A percentile compares a stretch with the other conserved stretches of the same genome.
phyloP scores from a whole-genome alignment of 163 green algal species.

The Volvox carteri region DNA sequence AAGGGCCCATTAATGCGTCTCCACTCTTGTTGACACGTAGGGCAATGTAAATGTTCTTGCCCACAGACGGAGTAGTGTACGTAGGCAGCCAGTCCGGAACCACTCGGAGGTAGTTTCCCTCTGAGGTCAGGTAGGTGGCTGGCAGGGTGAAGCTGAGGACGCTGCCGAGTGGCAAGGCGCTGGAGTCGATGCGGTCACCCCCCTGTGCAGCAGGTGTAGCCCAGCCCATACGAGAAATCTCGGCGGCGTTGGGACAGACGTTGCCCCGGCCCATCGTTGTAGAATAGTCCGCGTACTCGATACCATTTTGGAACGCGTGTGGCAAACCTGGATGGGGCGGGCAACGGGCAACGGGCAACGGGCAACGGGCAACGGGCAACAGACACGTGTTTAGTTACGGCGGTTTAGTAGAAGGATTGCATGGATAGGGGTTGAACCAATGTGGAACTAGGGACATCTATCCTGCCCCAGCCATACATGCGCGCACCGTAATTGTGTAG shows the following conservation, averaged over 20 bases:
- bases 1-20: background rate
- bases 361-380: too few species aligned
- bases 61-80: background rate
- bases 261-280: slow-evolving; percentile 29
- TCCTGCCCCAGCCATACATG: too few species aligned
- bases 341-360: too few species aligned
- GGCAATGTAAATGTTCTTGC: slow-evolving; percentile 8
- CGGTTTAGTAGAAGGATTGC: too few species aligned
- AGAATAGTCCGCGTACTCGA: slow-evolving; percentile 32
- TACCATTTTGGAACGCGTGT: background rate
- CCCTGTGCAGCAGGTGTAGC: background rate
- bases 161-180: background rate
- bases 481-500: slow-evolving; percentile 13
- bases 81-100: background rate
- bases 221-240: slow-evolving; percentile 4
- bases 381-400: too few species aligned
- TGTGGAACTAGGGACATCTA: too few species aligned
- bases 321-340: background rate
- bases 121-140: slow-evolving; percentile 19
- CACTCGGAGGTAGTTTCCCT: slow-evolving; percentile 14
- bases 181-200: background rate
- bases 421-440: too few species aligned
- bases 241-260: slow-evolving; percentile 23
- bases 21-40: background rate
- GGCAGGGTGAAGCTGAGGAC: background rate